Evolutionary conservation across 2,329 filamentous ascomycete species (phyloP), one percentile per base, ranked within the genome.

Genomic region (Trichoderma semiorbis): DNA sequence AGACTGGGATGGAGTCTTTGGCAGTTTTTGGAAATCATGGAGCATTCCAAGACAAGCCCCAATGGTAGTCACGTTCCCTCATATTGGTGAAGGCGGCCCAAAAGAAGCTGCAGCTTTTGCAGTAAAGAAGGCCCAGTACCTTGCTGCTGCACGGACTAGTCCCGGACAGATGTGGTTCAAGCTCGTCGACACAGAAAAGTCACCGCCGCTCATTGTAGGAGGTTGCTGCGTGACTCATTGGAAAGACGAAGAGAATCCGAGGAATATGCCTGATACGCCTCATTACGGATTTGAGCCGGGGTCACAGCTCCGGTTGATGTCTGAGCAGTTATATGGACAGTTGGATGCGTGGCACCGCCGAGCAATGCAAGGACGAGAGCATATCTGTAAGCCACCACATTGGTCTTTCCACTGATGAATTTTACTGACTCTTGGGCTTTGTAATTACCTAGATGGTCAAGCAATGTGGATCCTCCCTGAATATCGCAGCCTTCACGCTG

Each of bases 21-120:
- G 36, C 30, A 50, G 26, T 7, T 69, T 61, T 34, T 69, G 67
- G 67, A 50, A 62, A 28, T 43, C 67, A 62, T 69, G 67, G 67
- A 60, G 67, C n/a, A 34, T 36, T 11, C 67, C 67, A 14, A 32
- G 55, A 30, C 67, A 69, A 36, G 55, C 57, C 11, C 55, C 67
- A 12, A 61, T 69, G 55, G 67, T 61, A 26, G 58, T 60, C 47
- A 69, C 67, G 28, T 62, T 69, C 32, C 67, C 67, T 69, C 39
- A 62, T 2, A 69, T 69, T 28, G 67, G 67, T 6, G 26, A 50
- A 53, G 55, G 57, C 3, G 67, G 67, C 5, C 55, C 67, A 34
- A 53, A 53, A n/a, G 67, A 69, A 24, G 67, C 26, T 7, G 58
- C 43, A 26, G 57, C 67, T 7, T 69, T 69, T 36, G 57, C 24